A percentile compares a stretch with the other conserved stretches of the same genome.
Evolutionary conservation across 352 stramenopile genomes (phyloP).

Genomic region (Albugo laibachii): DNA sequence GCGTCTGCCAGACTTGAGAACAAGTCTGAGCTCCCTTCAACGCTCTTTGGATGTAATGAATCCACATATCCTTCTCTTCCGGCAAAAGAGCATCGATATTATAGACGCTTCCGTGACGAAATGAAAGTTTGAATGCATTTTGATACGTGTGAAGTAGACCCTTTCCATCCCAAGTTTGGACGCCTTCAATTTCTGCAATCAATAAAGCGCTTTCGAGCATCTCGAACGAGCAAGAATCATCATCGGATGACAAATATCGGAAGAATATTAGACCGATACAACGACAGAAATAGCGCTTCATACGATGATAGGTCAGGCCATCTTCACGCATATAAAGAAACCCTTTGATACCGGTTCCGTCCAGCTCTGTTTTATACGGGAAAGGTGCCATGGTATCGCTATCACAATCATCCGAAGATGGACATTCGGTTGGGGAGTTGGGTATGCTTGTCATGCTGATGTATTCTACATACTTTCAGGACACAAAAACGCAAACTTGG

Average conservation of each 20-base stretch:
- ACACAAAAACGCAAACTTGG: too few species aligned
- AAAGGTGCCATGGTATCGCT: too few species aligned
- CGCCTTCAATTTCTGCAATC: conserved; percentile 43
- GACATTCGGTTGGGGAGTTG: too few species aligned
- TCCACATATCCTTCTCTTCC: conserved; percentile 59
- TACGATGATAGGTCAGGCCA: conserved; percentile 66
- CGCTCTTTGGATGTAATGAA: conserved; percentile 54
- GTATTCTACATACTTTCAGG: too few species aligned
- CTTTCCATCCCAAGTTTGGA: conserved; percentile 73
- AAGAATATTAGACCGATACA: conserved; percentile 65
- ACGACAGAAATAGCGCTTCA: conserved; percentile 71
- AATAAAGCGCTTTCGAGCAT: conserved; percentile 44
- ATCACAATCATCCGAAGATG: too few species aligned
- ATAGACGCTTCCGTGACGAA: conserved; percentile 46
- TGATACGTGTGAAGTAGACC: conserved; percentile 64
- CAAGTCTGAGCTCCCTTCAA: conserved; percentile 15
- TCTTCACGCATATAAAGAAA: conserved; percentile 68
- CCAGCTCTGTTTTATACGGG: too few species aligned
- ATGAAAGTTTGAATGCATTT: conserved; percentile 71
- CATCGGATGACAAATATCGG: conserved; percentile 18
- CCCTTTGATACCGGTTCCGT: conserved; percentile 26
- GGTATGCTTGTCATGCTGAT: too few species aligned
- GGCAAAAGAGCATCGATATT: conserved; percentile 63
- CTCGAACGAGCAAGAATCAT: conserved; percentile 13
- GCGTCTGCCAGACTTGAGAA: too few species aligned